Evolutionary conservation across 257 asterid genomes (phyloP), one percentile per base, ranked within the genome.

Genomic region (Ophiorrhiza pumila): DNA sequence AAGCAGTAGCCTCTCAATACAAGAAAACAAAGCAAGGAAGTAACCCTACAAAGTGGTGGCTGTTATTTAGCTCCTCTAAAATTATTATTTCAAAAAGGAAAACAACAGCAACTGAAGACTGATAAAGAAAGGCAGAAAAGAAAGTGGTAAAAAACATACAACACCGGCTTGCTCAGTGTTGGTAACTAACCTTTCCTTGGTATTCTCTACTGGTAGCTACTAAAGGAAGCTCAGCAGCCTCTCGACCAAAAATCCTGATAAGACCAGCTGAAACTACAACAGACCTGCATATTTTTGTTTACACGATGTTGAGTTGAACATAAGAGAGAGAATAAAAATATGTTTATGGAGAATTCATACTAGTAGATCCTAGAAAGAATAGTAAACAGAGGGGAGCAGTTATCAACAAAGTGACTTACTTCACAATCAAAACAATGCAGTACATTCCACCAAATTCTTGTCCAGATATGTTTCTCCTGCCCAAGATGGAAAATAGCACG

Each of bases 401-500:
- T 57, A 55, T 73, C 42, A 45, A 61, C 55, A 27, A 50, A 69
- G 20, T 17, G 43, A 83, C 97, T 84, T 85, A 95, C 99, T 89
- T 86, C 41, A 90, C 94, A 76, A 82, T 84, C 76, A 95, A 83
- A 75, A 95, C 96, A 76, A 90, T 84, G 73, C 98, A 92, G 70
- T 95, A 92, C 96, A 95, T 92, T 78, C 99, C 99, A 71, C 98
- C 90, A 75, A 95, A 95, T 84, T 95, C 99, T 83, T 95, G 99
- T 74, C 99, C 99, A 37, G 96, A 89, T 72, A 95, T 95, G 87
- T 89, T 95, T 87, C 97, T 89, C 87, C 99, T 95, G 96, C 84
- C 85, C 31, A 76, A 69, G 37, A 23, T 47, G 47, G 22, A 56
- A 70, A 42, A 35, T 35, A 25, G 41, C 23, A 39, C 31, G n/a